phyloP scores from a whole-genome alignment of 2,329 filamentous ascomycete genomes.

The Onygenales sp. region DNA sequence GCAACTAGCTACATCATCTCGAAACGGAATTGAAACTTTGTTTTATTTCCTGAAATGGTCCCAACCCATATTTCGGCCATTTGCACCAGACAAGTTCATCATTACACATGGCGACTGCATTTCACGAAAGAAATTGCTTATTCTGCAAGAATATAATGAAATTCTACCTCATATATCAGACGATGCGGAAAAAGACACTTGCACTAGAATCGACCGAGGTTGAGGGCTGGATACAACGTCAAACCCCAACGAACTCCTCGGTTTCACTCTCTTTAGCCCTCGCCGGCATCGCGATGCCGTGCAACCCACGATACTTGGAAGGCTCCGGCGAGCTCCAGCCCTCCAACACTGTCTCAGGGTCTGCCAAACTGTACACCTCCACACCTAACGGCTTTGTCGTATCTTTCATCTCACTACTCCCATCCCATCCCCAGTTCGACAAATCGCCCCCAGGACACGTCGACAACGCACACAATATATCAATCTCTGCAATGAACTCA shows the following conservation, averaged over 20 bases:
- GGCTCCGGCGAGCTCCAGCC: slow-evolving; percentile 55
- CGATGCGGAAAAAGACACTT: no score
- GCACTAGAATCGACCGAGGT: no score
- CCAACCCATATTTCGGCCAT: no score
- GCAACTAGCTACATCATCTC: no score
- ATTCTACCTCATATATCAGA: no score
- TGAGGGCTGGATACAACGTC: background rate
- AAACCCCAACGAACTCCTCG: background rate
- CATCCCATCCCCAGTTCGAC: slow-evolving; percentile 71
- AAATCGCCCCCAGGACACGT: slow-evolving; percentile 76
- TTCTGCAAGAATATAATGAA: no score
- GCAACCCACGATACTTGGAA: slow-evolving; percentile 55
- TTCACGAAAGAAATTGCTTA: no score
- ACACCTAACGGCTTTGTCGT: slow-evolving; percentile 68
- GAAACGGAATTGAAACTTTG: no score
- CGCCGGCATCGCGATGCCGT: slow-evolving; percentile 51
- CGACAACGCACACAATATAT: slow-evolving; percentile 55
- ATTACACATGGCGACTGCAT: no score
- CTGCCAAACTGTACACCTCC: slow-evolving; percentile 57
- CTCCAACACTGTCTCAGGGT: slow-evolving; percentile 40
- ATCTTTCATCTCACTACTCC: slow-evolving; percentile 49
- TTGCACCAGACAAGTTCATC: no score
- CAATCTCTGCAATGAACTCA: slow-evolving; percentile 72
- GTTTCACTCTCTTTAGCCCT: slow-evolving; percentile 15
- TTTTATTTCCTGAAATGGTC: no score